Evolutionary conservation across 177 flowering plant species (phyloP).

Genomic region (Vitis hybrid): DNA sequence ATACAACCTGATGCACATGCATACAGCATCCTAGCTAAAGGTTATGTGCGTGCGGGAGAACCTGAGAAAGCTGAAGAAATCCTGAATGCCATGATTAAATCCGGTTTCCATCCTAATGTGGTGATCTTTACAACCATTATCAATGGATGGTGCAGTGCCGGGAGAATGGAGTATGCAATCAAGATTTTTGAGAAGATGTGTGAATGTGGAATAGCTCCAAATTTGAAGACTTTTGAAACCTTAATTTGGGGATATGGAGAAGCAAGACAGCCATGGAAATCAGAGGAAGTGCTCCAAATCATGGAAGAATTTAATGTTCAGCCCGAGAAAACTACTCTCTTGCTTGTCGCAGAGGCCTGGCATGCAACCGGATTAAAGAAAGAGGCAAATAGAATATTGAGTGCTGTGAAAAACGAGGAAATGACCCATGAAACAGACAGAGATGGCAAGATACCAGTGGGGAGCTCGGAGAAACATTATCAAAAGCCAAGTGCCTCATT

Average conservation of each 20-base stretch:
- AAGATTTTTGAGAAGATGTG: constrained; percentile 56
- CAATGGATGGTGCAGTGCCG: constrained; percentile 80
- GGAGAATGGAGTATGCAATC: constrained; percentile 67
- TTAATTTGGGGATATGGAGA: constrained; percentile 78
- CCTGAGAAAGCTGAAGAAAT: constrained; percentile 74
- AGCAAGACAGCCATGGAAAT: constrained; percentile 74
- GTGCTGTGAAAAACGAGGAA: constrained; percentile 17
- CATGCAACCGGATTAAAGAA: constrained; percentile 39
- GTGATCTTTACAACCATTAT: constrained; percentile 76
- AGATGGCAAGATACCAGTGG: constrained; percentile 20
- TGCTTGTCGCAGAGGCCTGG: constrained; percentile 64
- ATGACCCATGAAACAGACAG: constrained; percentile 7
- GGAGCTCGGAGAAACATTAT: constrained; percentile 31
- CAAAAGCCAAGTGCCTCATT: constrained; percentile 27
- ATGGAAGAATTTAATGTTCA: constrained; percentile 45
- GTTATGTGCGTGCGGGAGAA: constrained; percentile 62
- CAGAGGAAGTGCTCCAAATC: constrained; percentile 56
- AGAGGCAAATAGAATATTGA: constrained; percentile 50
- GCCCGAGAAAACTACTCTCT: constrained; percentile 44
- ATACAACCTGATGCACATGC: constrained; percentile 67
- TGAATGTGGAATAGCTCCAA: constrained; percentile 51
- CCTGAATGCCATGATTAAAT: constrained; percentile 40
- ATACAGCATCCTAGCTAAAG: constrained; percentile 80
- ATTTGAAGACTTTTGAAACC: constrained; percentile 70
- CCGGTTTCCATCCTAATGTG: constrained; percentile 53